Evolutionary conservation across 495 filamentous ascomycete species (phyloP).

Genomic region (Neurospora pannonica): DNA sequence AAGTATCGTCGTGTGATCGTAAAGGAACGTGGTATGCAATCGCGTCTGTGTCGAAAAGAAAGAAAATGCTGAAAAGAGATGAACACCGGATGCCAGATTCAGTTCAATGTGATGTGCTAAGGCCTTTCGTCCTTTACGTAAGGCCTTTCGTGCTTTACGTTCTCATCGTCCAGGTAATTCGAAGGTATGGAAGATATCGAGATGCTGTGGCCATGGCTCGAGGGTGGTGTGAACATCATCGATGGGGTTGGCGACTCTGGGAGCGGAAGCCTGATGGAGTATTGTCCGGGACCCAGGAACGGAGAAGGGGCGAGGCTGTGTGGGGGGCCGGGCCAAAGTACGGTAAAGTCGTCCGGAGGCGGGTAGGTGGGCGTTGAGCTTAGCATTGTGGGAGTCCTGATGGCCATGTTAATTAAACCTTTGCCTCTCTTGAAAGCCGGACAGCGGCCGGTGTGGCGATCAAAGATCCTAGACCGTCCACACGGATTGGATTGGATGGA

Average conservation of each 20-base stretch:
- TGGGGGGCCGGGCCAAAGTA: slow-evolving; percentile 13
- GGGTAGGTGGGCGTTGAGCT: slow-evolving; percentile 28
- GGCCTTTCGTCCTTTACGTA: slow-evolving; percentile 19
- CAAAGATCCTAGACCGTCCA: slow-evolving; percentile 35
- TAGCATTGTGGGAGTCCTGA: slow-evolving; percentile 32
- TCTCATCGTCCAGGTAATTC: slow-evolving; percentile 10
- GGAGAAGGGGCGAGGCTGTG: slow-evolving; percentile 23
- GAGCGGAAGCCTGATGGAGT: slow-evolving; percentile 16
- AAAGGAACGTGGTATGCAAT: slow-evolving; percentile 39
- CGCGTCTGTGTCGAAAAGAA: slow-evolving; percentile 37
- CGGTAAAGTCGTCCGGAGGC: slow-evolving; percentile 22
- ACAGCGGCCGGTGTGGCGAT: slow-evolving; percentile 25
- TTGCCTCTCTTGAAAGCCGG: slow-evolving; percentile 25
- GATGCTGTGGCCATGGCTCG: slow-evolving; percentile 19
- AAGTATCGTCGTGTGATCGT: slow-evolving; percentile 24
- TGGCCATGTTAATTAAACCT: slow-evolving; percentile 39
- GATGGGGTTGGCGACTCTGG: slow-evolving; percentile 27
- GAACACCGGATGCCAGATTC: slow-evolving; percentile 9
- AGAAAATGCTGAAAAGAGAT: slow-evolving; percentile 6
- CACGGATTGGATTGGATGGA: slow-evolving; percentile 44
- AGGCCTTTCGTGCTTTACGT: slow-evolving; percentile 19
- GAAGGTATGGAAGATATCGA: slow-evolving; percentile 19
- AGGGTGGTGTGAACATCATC: slow-evolving; percentile 18
- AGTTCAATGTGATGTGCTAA: neutral
- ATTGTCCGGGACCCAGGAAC: slow-evolving; percentile 27